Conservation (phyloP, 1,284 basidiomycete species). For the Neolentinus lepideus region DNA sequence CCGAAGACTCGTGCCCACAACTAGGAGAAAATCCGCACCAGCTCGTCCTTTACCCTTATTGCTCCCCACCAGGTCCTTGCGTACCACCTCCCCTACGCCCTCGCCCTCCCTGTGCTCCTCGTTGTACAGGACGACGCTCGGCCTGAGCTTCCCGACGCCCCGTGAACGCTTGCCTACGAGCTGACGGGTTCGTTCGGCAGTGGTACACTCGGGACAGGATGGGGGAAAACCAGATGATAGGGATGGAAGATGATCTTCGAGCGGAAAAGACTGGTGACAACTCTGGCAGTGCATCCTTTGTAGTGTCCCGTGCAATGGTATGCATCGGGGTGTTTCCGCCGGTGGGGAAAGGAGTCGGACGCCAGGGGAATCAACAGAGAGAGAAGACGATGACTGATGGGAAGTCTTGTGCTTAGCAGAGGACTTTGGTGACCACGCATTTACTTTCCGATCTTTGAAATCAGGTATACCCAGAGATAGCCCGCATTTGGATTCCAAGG, state of each 20-base stretch:
- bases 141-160: conserved; percentile 76
- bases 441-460: conserved; percentile 44
- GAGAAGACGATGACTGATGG: conserved; percentile 11
- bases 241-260: conserved; percentile 52
- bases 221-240: conserved; percentile 58
- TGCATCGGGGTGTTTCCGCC: conserved; percentile 63
- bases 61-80: conserved; percentile 67
- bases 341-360: conserved; percentile 30
- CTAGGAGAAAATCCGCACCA: conserved; percentile 80
- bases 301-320: conserved; percentile 88
- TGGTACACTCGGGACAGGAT: conserved; percentile 74
- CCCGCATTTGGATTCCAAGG: conserved; percentile 81
- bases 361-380: neutral
- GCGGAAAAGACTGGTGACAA: conserved; percentile 67
- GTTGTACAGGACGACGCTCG: conserved; percentile 88
- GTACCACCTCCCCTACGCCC: conserved; percentile 74
- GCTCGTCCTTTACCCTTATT: conserved; percentile 56
- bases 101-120: conserved; percentile 87
- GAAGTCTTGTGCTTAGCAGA: conserved; percentile 19
- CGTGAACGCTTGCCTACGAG: conserved; percentile 76
- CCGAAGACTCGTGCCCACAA: conserved; percentile 86
- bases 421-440: conserved; percentile 29
- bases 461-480: conserved; percentile 72
- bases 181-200: conserved; percentile 62
- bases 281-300: conserved; percentile 75